Conservation (phyloP, 306 rosid genomes). For the Astragalus membranaceus region DNA sequence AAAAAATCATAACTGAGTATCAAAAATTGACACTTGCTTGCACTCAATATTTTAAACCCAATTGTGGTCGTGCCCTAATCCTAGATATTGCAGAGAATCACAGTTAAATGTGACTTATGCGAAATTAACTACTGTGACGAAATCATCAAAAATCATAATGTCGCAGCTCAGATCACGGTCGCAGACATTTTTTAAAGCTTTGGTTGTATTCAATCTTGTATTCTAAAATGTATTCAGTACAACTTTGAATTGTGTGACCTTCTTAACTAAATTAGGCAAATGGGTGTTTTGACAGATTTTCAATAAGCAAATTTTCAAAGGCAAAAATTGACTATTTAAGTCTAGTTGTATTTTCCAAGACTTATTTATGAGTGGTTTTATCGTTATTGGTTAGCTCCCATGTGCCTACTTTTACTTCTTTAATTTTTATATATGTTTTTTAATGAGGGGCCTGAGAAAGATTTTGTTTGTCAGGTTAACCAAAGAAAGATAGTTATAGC, state of each 20-base stretch:
- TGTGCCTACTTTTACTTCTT: neutral
- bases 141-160: too few relatives aligned
- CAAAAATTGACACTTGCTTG: neutral
- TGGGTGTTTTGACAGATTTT: neutral
- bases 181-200: too few relatives aligned
- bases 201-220: neutral
- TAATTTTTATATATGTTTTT: too few relatives aligned
- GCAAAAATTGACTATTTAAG: neutral
- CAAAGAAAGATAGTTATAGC: neutral
- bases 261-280: neutral
- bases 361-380: neutral
- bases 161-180: too few relatives aligned
- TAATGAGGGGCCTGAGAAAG: too few relatives aligned
- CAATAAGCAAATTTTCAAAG: neutral
- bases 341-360: neutral
- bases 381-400: neutral
- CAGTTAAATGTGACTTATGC: too few relatives aligned
- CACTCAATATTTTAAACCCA: too few relatives aligned
- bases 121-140: too few relatives aligned
- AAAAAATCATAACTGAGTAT: neutral
- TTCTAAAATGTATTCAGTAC: too few relatives aligned
- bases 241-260: conserved; percentile 16
- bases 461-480: neutral
- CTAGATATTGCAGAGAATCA: too few relatives aligned
- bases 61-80: too few relatives aligned